These are phyloP conservation scores for Parietaria judaica DNA, from an alignment of 306 rosid species.

Conservation along the genomic window DNA sequence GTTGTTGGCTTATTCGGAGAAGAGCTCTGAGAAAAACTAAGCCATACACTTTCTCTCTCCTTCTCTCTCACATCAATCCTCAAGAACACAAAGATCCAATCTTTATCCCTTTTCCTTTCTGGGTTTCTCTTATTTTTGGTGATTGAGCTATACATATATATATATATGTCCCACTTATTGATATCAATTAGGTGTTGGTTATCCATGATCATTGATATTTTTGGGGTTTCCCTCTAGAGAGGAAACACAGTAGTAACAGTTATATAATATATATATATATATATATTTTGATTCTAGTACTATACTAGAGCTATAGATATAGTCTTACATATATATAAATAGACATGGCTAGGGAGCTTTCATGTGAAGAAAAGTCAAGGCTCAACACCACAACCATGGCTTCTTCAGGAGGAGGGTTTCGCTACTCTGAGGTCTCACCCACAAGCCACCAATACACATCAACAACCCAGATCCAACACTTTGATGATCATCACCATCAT, in stretches of 20 bases:
- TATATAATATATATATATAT: no score
- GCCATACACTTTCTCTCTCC: slow-evolving; percentile 14
- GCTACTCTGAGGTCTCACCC: slow-evolving; percentile 32
- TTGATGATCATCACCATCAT: slow-evolving; percentile 35
- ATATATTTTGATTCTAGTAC: background rate
- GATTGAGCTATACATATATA: background rate
- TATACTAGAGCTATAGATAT: background rate
- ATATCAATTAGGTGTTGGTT: background rate
- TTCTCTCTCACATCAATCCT: slow-evolving; percentile 4
- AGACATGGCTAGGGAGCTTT: slow-evolving; percentile 25
- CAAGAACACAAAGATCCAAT: background rate
- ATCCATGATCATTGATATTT: no score
- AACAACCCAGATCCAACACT: slow-evolving; percentile 60
- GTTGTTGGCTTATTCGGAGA: slow-evolving; percentile 40
- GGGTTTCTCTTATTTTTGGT: background rate
- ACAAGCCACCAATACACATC: slow-evolving; percentile 28
- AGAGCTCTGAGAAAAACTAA: slow-evolving; percentile 26
- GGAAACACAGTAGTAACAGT: no score
- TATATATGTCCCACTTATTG: background rate
- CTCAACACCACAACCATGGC: slow-evolving; percentile 25
- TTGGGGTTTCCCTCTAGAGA: no score
- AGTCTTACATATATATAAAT: background rate
- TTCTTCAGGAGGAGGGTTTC: slow-evolving; percentile 10
- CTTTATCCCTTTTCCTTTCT: background rate
- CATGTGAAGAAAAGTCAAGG: slow-evolving; percentile 42